Evolutionary conservation across 169 alveolate species (phyloP), one percentile per base, ranked within the genome.

Genomic region (Plasmodium gonderi): DNA sequence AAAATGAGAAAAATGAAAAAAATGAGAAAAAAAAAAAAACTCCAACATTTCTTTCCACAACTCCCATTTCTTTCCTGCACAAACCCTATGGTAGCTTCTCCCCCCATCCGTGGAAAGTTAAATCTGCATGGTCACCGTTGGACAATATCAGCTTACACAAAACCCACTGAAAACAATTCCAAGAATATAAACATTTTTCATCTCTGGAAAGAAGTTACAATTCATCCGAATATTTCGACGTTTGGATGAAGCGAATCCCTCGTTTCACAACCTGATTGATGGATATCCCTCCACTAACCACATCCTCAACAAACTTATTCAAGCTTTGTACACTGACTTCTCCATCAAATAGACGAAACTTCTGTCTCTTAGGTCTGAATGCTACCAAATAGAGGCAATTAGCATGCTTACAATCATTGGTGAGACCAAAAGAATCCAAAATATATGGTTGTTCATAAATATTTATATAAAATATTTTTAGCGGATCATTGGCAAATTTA

Each of bases 401-500:
- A 0, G 92, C n/a, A 74, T 85, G 72, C 26, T 12, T 49, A 29
- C 79, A 49, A 12, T 72, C 45, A 36, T 85, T 85, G 36, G 42
- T 23, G 9, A 85, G 26, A 17, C 92, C 92, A 42, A 85, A 85
- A n/a, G 92, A 72, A n/a, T 85, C 92, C 45, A 85, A 75, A 38
- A 85, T 74, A 54, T 85, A 42, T 1, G 92, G 92, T 40, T 85
- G 85, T 1, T 85, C 69, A 85, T 31, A 85, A 8, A 95, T 91
- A 45, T 91, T 90, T 7, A 95, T 78, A 49, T 80, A 95, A 49
- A 96, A 77, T 20, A 95, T 90, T 75, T 95, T 95, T 38, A 95
- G 76, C 1, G 97, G 96, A 36, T 95, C 97, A 74, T 91, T 95
- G 60, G 92, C 26, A 74, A 93, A 95, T 60, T 91, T 94, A 36